Evolutionary conservation across 345 rosid species (phyloP).

Genomic region (Kernera saxatilis): DNA sequence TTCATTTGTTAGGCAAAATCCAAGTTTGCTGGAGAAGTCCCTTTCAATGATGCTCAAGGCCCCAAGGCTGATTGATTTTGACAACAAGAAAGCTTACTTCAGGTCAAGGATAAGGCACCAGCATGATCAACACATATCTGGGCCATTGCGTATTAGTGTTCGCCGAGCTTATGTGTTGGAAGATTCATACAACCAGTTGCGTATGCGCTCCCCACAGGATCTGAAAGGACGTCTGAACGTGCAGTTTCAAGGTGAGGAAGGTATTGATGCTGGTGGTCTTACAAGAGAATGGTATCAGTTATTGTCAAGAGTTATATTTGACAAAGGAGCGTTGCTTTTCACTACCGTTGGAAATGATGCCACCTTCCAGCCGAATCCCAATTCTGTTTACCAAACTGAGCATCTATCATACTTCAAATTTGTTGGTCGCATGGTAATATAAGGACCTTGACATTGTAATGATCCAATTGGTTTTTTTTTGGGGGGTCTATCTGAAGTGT

Average conservation of each 20-base stretch:
- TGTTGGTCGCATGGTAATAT: constrained; percentile 89
- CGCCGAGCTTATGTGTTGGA: constrained; percentile 92
- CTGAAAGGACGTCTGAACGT: constrained; percentile 88
- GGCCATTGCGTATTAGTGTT: constrained; percentile 85
- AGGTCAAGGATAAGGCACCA: constrained; percentile 89
- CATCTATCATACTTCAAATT: constrained; percentile 96
- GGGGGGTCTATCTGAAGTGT: not conserved
- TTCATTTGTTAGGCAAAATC: constrained; percentile 88
- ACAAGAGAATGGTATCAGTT: constrained; percentile 99
- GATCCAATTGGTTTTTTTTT: not conserved
- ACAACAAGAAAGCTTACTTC: constrained; percentile 91
- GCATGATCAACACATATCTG: constrained; percentile 83
- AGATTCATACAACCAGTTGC: constrained; percentile 94
- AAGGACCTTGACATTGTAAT: not conserved
- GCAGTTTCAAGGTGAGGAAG: constrained; percentile 98
- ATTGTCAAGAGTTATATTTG: constrained; percentile 89
- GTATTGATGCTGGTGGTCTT: constrained; percentile 98
- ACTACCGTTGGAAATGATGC: constrained; percentile 92
- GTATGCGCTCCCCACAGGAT: constrained; percentile 87
- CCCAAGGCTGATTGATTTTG: constrained; percentile 88
- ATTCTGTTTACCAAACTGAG: constrained; percentile 94
- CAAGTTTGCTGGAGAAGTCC: constrained; percentile 79
- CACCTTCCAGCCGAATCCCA: constrained; percentile 96
- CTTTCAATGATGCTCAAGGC: constrained; percentile 93
- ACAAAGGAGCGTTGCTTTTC: constrained; percentile 91